Conservation (phyloP, 2,329 filamentous ascomycete genomes). For the Hypoxylon sp. region DNA sequence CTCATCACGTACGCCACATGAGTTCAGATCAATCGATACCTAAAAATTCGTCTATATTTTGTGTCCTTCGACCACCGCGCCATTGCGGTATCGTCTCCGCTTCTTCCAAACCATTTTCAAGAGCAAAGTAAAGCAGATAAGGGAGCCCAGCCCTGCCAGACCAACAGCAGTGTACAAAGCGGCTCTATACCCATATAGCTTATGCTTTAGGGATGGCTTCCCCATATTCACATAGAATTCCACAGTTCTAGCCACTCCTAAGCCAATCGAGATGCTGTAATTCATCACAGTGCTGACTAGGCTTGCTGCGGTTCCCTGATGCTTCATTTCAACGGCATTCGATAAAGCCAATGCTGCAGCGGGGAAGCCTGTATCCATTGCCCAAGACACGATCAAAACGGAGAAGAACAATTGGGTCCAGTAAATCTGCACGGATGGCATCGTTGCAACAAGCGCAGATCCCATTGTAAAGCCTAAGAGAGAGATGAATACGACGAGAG, state of each 20-base stretch:
- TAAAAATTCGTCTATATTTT: constrained; percentile 15
- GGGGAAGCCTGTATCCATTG: constrained; percentile 78
- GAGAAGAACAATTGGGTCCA: constrained; percentile 75
- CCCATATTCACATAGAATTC: constrained; percentile 60
- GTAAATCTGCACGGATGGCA: constrained; percentile 71
- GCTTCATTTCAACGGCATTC: constrained; percentile 63
- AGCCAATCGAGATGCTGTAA: constrained; percentile 75
- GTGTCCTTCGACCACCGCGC: constrained; percentile 12
- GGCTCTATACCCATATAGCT: constrained; percentile 46
- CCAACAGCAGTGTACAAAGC: constrained; percentile 48
- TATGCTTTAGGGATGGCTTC: constrained; percentile 25
- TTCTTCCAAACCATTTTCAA: constrained; percentile 19
- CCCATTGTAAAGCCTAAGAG: constrained; percentile 62
- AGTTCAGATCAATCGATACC: neutral
- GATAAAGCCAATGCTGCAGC: constrained; percentile 73
- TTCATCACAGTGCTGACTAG: constrained; percentile 71
- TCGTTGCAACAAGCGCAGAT: constrained; percentile 61
- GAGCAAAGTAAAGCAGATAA: constrained; percentile 41
- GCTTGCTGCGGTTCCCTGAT: constrained; percentile 50
- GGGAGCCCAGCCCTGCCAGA: constrained; percentile 45
- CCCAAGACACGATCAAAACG: constrained; percentile 71
- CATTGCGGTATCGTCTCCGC: constrained; percentile 18
- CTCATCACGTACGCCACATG: neutral
- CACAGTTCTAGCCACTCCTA: constrained; percentile 77
- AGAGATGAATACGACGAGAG: constrained; percentile 61